Evolutionary conservation across 1,139 yeast species (phyloP).

Genomic region (Hyphopichia khmerensis): DNA sequence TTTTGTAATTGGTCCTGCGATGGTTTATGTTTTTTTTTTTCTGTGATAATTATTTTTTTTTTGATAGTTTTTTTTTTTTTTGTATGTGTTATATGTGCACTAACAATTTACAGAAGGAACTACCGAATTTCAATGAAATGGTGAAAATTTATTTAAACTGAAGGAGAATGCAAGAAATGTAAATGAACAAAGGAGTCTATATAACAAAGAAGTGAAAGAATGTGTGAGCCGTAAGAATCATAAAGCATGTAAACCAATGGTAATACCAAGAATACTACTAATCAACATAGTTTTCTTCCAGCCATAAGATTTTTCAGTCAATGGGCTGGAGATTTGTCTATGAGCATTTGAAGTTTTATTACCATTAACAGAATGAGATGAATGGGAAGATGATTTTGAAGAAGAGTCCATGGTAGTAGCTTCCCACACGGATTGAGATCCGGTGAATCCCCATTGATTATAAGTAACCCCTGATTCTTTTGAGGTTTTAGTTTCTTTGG

Average conservation of each 20-base stretch:
- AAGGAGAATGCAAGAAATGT: too few relatives aligned
- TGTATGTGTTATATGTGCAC: neutral
- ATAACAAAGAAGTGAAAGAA: neutral
- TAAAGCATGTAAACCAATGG: constrained; percentile 17
- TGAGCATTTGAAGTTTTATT: constrained; percentile 20
- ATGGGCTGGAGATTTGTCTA: constrained; percentile 8
- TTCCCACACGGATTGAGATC: constrained; percentile 39
- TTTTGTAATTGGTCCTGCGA: neutral
- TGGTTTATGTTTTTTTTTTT: neutral
- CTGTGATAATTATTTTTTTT: neutral
- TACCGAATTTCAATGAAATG: too few relatives aligned
- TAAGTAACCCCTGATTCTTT: constrained; percentile 15
- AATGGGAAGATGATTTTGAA: constrained; percentile 7
- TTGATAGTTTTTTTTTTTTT: neutral
- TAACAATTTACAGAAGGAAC: neutral
- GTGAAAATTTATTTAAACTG: too few relatives aligned
- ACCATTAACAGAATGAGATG: constrained; percentile 13
- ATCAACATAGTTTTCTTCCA: constrained; percentile 19
- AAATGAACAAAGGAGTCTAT: too few relatives aligned
- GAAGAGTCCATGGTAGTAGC: constrained; percentile 10
- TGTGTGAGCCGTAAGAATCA: constrained; percentile 5
- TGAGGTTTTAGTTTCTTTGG: constrained; percentile 4
- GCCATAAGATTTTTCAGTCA: constrained; percentile 11
- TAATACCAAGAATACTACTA: constrained; percentile 17
- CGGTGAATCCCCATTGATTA: constrained; percentile 48